Conservation (phyloP, 768 basidiomycete species). For the Tubosaeta brunneosetosa region DNA sequence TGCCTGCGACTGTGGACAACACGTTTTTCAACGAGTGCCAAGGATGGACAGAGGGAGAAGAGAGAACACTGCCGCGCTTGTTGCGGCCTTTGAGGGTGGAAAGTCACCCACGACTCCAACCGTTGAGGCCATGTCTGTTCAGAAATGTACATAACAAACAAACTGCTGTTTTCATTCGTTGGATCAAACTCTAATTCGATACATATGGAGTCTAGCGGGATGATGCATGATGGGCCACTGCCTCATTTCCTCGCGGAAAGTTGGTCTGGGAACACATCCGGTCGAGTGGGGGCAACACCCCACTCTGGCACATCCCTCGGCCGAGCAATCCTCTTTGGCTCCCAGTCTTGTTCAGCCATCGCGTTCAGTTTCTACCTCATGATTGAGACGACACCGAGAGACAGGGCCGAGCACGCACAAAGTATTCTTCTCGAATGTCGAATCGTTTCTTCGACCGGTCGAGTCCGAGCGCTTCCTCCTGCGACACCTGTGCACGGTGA, state of each 20-base stretch:
- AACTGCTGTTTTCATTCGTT: background rate
- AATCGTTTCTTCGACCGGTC: slow-evolving; percentile 71
- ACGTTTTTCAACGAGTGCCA: background rate
- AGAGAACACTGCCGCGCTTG: background rate
- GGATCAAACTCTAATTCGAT: background rate
- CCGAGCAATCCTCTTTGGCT: slow-evolving; percentile 76
- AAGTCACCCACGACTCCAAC: too few relatives aligned
- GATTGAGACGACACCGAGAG: background rate
- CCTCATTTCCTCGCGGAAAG: slow-evolving; percentile 11
- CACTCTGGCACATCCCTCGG: slow-evolving; percentile 90
- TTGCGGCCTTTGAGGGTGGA: background rate
- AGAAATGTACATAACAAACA: slow-evolving; percentile 1
- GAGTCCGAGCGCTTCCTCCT: slow-evolving; percentile 74
- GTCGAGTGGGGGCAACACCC: slow-evolving; percentile 70
- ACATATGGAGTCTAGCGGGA: too few relatives aligned
- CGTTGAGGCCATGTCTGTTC: too few relatives aligned
- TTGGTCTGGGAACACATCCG: slow-evolving; percentile 23
- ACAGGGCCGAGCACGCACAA: slow-evolving; percentile 52
- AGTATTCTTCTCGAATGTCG: slow-evolving; percentile 95
- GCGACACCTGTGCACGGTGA: slow-evolving; percentile 47
- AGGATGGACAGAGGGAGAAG: background rate
- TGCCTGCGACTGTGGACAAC: background rate
- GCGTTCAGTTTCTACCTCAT: slow-evolving; percentile 53
- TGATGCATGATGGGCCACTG: background rate
- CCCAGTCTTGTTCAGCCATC: slow-evolving; percentile 69